Evolutionary conservation across 257 asterid species (phyloP).

Genomic region (Parsonsia alboflavescens): DNA sequence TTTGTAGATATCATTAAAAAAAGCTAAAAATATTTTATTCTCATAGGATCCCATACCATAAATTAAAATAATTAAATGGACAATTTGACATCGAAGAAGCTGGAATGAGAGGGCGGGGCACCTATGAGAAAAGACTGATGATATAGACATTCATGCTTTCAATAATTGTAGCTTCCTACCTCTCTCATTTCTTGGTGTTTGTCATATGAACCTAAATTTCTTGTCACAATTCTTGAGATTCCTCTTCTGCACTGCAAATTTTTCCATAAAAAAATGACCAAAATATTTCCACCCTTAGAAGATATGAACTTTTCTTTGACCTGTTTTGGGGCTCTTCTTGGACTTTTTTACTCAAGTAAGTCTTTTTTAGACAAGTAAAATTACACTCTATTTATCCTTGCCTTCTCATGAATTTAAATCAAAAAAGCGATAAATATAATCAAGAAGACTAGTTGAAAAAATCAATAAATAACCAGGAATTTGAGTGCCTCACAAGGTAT

Average conservation of each 20-base stretch:
- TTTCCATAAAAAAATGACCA: not conserved
- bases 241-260: not conserved
- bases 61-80: not conserved
- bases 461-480: not conserved
- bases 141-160: not conserved
- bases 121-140: not conserved
- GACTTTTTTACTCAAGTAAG: no score
- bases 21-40: not conserved
- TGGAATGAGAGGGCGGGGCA: not conserved
- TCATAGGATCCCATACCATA: constrained; percentile 11
- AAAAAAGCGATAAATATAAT: no score
- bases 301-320: not conserved
- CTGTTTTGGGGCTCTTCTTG: no score
- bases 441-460: not conserved
- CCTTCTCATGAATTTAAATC: no score
- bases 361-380: no score
- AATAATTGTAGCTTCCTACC: constrained; percentile 7
- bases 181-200: not conserved
- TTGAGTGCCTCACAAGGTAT: not conserved
- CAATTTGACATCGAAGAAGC: not conserved
- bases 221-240: not conserved
- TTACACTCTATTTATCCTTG: no score
- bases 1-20: not conserved
- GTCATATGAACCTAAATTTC: not conserved
- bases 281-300: not conserved